These are phyloP conservation scores for Iris macrosiphon DNA, from an alignment of 106 monocot species.

Conservation along the genomic window DNA sequence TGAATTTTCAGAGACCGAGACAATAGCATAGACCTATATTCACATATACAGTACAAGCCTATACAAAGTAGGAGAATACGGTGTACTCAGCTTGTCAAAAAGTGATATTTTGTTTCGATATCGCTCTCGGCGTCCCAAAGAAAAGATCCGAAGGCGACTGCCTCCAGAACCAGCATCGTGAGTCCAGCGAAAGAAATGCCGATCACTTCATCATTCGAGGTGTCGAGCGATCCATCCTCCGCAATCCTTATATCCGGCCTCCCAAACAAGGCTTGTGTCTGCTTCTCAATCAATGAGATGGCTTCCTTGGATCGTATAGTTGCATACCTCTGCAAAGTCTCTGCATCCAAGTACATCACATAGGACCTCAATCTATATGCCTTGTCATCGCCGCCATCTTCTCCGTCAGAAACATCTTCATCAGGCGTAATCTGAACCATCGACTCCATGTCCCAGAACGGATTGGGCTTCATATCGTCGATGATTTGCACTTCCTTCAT, in stretches of 20 bases:
- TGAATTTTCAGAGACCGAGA: too few species aligned
- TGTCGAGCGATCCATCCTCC: conserved; percentile 65
- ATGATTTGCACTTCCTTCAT: conserved; percentile 23
- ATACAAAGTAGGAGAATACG: too few species aligned
- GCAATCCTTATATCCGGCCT: conserved; percentile 67
- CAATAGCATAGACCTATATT: too few species aligned
- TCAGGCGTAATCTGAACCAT: conserved; percentile 78
- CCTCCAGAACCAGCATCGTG: conserved; percentile 73
- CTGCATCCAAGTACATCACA: conserved; percentile 84
- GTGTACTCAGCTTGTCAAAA: conserved; percentile 48
- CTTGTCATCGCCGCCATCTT: conserved; percentile 28
- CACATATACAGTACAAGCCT: too few species aligned
- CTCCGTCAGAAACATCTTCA: conserved; percentile 19
- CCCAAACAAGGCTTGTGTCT: conserved; percentile 90
- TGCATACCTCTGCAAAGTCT: conserved; percentile 86
- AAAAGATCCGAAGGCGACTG: conserved; percentile 86
- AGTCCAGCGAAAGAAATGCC: conserved; percentile 56
- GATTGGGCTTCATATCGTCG: conserved; percentile 54
- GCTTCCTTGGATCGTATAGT: conserved; percentile 87
- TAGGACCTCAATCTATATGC: conserved; percentile 59
- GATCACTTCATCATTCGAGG: conserved; percentile 57
- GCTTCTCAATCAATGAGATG: conserved; percentile 84
- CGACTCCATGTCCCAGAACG: conserved; percentile 85
- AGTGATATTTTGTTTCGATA: conserved; percentile 80
- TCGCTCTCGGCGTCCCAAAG: conserved; percentile 86